Base-by-base conservation (phyloP, 225 moss, liverwort and hornwort species). In the Sphagnum contortum region DNA sequence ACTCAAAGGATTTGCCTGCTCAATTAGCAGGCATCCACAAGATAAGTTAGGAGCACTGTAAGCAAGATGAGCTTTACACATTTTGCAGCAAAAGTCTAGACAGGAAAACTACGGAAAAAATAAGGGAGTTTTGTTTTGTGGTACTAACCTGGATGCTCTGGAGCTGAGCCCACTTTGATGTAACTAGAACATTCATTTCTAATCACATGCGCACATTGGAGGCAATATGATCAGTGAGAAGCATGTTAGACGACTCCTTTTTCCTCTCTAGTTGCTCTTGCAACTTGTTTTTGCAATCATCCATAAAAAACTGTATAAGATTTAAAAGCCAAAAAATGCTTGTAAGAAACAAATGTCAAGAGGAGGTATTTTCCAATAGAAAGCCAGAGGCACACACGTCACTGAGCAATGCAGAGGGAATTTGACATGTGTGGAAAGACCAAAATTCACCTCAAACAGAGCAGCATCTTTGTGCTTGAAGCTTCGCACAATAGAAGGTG, bases 81-180 rank as follows among this genome's bases (percentile, higher is more conserved):
- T 29, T 29, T 29, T 29, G 29, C 29, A 29, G 29, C 29, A 29
- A 29, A 0, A 29, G 29, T 0, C 29, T 29, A 29, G 1, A 29
- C 29, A 29, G 1, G 29, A 29, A 29, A 29, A 29, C 29, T 29
- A 29, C 0, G 29, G 29, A 1, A 29, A 29, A 29, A 29, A 29
- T 1, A 29, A 29, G 29, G 29, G 29, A 29, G 29, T 29, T 29
- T 29, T 29, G 29, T 11, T 4, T 10, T 48, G 10, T 46, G 29
- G 14, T 44, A 5, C 9, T n/a, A 57, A 87, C 87, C 83, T 87
- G 83, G 47, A 83, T 79, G 64, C 83, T 87, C 48, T 83, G 74
- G 45, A 81, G 83, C 60, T 83, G 81, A 47, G 87, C 80, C 87
- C 87, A 87, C 70, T 83, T 81, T 4, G 75, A 70, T 55, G 81